These are phyloP conservation scores for Zygnema cylindricum DNA, from an alignment of 139 green algal genomes.

Conservation along the genomic window DNA sequence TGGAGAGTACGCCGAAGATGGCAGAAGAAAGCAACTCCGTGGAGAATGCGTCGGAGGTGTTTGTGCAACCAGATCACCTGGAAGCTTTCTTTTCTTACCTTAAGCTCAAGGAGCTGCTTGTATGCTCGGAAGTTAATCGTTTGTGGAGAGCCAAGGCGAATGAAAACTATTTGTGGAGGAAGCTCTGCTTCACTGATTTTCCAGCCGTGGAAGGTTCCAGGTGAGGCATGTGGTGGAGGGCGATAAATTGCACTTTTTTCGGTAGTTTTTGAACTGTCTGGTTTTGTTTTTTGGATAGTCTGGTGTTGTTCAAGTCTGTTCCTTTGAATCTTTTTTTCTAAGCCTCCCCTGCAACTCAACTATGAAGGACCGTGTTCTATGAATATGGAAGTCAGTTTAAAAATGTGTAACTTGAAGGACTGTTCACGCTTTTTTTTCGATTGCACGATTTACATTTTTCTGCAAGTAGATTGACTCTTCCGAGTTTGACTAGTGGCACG, in stretches of 20 bases:
- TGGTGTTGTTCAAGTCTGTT: background rate
- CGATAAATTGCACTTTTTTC: background rate
- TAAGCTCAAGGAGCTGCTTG: background rate
- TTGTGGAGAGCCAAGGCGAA: background rate
- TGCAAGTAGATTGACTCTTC: no score
- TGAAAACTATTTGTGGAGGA: background rate
- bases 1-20: no score
- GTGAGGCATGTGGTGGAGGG: background rate
- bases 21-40: no score
- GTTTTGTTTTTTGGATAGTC: background rate
- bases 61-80: no score
- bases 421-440: no score
- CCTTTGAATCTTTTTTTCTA: background rate
- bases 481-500: no score
- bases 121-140: background rate
- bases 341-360: no score
- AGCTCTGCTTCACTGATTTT: background rate
- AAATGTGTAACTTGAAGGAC: no score
- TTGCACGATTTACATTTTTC: no score
- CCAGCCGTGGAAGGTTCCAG: background rate
- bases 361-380: no score
- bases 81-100: background rate
- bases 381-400: no score
- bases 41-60: no score
- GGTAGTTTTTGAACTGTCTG: background rate